Percentiles rank a stretch among this genome's conserved stretches.
These are phyloP conservation scores for Syzygium grande DNA, from an alignment of 345 rosid genomes.

Conservation along the genomic window DNA sequence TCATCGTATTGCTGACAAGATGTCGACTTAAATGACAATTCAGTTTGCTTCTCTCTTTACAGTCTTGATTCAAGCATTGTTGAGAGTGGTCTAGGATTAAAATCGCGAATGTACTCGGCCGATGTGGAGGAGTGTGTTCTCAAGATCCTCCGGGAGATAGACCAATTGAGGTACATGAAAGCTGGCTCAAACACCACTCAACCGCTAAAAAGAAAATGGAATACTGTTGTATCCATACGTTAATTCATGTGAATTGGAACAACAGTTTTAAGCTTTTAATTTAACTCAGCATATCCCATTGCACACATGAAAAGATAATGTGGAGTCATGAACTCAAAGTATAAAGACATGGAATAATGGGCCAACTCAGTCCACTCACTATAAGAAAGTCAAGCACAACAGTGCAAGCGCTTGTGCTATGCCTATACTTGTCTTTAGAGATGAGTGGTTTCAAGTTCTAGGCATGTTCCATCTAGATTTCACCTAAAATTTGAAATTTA, in stretches of 20 bases:
- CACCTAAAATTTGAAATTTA: no score
- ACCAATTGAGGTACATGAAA: neutral
- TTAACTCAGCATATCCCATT: neutral
- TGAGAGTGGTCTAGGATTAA: neutral
- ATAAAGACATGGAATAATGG: neutral
- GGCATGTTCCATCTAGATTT: no score
- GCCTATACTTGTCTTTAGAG: neutral
- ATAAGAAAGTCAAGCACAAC: neutral
- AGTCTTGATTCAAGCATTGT: neutral
- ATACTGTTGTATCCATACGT: neutral
- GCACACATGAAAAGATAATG: neutral
- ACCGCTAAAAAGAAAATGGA: neutral
- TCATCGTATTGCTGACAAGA: neutral
- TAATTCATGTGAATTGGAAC: neutral
- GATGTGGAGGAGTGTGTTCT: neutral
- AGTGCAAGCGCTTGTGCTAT: neutral
- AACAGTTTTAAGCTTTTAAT: neutral
- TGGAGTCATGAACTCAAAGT: neutral
- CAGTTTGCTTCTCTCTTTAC: neutral
- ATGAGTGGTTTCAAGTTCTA: no score
- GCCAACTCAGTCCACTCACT: neutral
- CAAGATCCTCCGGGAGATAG: neutral
- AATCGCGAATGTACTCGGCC: rapidly evolving
- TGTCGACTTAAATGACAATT: neutral
- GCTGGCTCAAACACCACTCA: neutral